phyloP scores from a whole-genome alignment of 169 alveolate genomes.

The Eimeria zaria region DNA sequence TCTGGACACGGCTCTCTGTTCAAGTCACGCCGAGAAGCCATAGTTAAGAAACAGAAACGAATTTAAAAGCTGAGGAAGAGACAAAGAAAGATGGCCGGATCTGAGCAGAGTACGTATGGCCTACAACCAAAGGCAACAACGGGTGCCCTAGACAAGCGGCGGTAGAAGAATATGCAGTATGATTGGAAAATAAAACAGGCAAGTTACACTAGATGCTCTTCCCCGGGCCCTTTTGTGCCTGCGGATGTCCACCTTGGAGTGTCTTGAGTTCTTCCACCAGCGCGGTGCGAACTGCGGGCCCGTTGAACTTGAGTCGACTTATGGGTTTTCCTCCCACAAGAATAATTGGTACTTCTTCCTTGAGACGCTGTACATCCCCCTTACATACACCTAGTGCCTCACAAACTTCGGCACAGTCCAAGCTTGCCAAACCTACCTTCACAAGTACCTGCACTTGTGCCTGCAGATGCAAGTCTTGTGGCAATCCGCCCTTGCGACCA shows the following conservation, averaged over 20 bases:
- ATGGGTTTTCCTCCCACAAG: conserved; percentile 56
- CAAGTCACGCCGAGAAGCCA: conserved; percentile 89
- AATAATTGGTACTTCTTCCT: conserved; percentile 11
- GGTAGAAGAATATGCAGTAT: background rate
- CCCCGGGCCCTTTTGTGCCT: background rate
- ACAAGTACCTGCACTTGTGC: conserved; percentile 21
- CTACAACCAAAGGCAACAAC: background rate
- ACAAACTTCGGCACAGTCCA: conserved; percentile 27
- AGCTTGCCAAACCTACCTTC: conserved; percentile 4
- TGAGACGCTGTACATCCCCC: conserved; percentile 9
- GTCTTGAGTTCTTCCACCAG: conserved; percentile 14
- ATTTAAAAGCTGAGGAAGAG: background rate
- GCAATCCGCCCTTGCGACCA: background rate
- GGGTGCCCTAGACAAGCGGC: background rate
- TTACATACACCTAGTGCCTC: background rate
- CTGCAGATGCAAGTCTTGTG: background rate
- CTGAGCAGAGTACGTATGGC: background rate
- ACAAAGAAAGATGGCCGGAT: background rate
- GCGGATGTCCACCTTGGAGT: background rate
- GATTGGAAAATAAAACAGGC: background rate
- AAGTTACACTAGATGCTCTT: background rate
- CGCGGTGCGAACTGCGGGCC: conserved; percentile 61
- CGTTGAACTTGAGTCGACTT: conserved; percentile 61
- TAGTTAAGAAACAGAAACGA: background rate
- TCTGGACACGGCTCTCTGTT: conserved; percentile 98